Evolutionary conservation across 2,329 filamentous ascomycete genomes (phyloP), one percentile per base, ranked within the genome.

Genomic region (Esteya vermicola): DNA sequence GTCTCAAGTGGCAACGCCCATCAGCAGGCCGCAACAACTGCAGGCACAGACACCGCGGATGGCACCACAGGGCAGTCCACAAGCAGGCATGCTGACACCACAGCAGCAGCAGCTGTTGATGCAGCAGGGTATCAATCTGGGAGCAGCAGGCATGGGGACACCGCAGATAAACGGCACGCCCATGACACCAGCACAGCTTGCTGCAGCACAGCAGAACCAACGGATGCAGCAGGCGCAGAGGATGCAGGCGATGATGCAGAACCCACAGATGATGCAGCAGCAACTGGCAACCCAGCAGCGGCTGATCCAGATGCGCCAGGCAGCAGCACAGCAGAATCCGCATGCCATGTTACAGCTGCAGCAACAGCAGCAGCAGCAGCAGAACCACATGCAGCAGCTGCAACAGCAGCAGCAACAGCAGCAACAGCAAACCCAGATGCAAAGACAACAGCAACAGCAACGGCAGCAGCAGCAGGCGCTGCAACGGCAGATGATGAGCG

Each of bases 21-120:
- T 76, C 58, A 71, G 43, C 57, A 64, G 52, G 55, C 68, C 51
- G 10, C 54, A 54, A 42, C 50, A 52, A 27, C 66, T 70, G 50
- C n/a, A n/a, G n/a, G 57, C 62, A 10, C 63, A 68, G 13, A 79
- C 75, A 10, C 76, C 76, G 34, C 69, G 74, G 42, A 75, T 50
- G 47, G 33, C 38, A 3, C 28, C 32, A 2, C 47, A 80, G 54
- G 69, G 66, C 21, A 80, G 75, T 51, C 74, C 76, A 18, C 68
- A 73, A 34, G 71, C 74, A 33, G 64, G 61, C 30, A 70, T 72
- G 62, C 71, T 78, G 65, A 47, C 52, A 19, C 41, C 46, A 1
- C 69, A 73, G 43, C 70, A 65, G 44, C 55, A 65, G 44, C 55
- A 57, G 38, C 66, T 73, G 57, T 65, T 73, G 61, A 64, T 64